These are phyloP conservation scores for Cornus controversa DNA, from an alignment of 148 eudicot species.

Conservation along the genomic window DNA sequence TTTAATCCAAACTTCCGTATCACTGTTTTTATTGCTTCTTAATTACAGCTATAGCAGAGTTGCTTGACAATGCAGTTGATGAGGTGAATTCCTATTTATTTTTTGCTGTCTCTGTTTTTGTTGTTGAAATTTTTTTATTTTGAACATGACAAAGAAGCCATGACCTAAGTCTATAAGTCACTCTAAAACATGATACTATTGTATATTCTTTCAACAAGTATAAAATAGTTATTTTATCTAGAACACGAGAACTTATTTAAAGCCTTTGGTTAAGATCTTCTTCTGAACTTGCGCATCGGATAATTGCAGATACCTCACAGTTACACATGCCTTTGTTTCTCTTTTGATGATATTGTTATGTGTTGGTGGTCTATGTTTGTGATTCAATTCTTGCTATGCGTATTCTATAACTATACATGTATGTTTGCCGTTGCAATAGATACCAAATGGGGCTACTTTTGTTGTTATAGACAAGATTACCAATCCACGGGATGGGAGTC, in stretches of 20 bases:
- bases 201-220: neutral
- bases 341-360: neutral
- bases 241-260: neutral
- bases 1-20: neutral
- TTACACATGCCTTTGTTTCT: neutral
- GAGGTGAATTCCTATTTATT: slow-evolving; percentile 42
- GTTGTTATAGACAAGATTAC: slow-evolving; percentile 52
- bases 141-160: neutral
- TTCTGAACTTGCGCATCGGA: neutral
- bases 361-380: neutral
- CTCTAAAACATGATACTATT: neutral
- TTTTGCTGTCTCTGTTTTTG: neutral
- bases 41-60: slow-evolving; percentile 66
- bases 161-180: neutral
- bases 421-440: slow-evolving; percentile 28
- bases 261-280: neutral
- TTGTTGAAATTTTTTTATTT: neutral
- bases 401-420: neutral
- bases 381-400: neutral
- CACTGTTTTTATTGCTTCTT: slow-evolving; percentile 9
- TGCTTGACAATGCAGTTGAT: slow-evolving; percentile 77
- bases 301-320: neutral
- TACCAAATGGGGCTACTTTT: slow-evolving; percentile 67
- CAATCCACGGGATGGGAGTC: slow-evolving; percentile 62
- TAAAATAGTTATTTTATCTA: neutral